Percentiles rank a stretch among this genome's conserved stretches.
Conservation (phyloP, 2,329 filamentous ascomycete species). For the Kalmusia sp. region DNA sequence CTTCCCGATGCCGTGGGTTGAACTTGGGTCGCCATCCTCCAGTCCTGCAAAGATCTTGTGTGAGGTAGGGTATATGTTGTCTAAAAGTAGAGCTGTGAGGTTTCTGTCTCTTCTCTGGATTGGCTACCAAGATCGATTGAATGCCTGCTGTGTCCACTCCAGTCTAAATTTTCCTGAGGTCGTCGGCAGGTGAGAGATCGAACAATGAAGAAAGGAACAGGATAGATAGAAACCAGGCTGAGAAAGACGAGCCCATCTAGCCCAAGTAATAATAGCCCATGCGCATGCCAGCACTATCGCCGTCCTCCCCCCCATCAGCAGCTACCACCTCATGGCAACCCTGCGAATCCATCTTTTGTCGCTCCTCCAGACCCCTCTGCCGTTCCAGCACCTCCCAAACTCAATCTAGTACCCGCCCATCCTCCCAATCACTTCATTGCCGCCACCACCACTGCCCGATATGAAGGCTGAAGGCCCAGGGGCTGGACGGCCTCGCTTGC, state of each 20-base stretch:
- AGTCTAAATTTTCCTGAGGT: no score
- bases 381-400: not conserved
- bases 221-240: not conserved
- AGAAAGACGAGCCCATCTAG: not conserved
- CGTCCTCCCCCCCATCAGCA: not conserved
- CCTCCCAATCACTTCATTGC: not conserved
- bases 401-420: conserved; percentile 1
- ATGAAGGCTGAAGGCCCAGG: not conserved
- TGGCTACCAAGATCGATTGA: not conserved
- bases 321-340: not conserved
- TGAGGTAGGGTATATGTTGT: no score
- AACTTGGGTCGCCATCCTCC: not conserved
- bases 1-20: no score
- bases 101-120: not conserved
- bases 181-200: not conserved
- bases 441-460: not conserved
- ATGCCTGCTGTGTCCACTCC: not conserved
- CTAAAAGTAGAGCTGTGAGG: not conserved
- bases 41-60: not conserved
- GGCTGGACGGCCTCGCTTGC: conserved; percentile 5
- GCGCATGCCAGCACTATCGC: not conserved
- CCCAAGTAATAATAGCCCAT: conserved; percentile 1
- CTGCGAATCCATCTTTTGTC: not conserved
- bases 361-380: not conserved
- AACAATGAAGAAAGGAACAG: not conserved